Evolutionary conservation across 2,329 filamentous ascomycete species (phyloP).

Genomic region (Juglanconis sp.): DNA sequence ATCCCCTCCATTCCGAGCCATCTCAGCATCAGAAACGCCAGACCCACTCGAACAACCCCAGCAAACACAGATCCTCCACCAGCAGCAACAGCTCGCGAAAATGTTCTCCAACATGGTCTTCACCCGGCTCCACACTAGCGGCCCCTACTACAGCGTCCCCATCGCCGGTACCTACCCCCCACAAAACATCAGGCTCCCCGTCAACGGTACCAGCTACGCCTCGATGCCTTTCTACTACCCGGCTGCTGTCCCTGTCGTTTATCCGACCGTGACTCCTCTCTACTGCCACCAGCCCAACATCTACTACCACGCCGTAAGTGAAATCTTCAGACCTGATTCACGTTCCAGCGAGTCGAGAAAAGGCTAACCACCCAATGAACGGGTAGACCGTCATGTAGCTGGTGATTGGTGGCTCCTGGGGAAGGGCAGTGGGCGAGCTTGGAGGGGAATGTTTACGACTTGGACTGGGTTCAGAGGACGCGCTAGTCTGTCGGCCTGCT

Average conservation of each 20-base stretch:
- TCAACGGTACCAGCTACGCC: slow-evolving; percentile 6
- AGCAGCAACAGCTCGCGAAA: neutral
- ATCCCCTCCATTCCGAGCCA: neutral
- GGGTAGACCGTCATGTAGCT: too few relatives aligned
- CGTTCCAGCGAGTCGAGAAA: too few relatives aligned
- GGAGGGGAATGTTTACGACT: too few relatives aligned
- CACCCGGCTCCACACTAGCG: slow-evolving; percentile 1
- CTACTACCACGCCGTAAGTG: slow-evolving; percentile 4
- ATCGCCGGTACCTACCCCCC: neutral
- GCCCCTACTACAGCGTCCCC: slow-evolving; percentile 8
- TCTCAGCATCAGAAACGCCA: neutral
- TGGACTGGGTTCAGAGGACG: too few relatives aligned
- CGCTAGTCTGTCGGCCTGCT: too few relatives aligned
- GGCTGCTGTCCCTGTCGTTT: neutral
- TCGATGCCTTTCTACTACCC: neutral
- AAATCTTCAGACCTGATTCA: too few relatives aligned
- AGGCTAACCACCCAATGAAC: too few relatives aligned
- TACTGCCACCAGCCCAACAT: neutral
- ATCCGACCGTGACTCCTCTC: neutral
- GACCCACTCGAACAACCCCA: neutral
- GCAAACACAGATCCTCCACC: neutral
- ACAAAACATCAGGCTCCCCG: neutral
- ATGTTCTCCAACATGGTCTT: neutral
- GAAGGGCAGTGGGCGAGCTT: too few relatives aligned
- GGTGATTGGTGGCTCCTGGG: too few relatives aligned